Conservation (phyloP, 192 early-diverging fungal genomes). For the Rhizoclosmatium sp. region DNA sequence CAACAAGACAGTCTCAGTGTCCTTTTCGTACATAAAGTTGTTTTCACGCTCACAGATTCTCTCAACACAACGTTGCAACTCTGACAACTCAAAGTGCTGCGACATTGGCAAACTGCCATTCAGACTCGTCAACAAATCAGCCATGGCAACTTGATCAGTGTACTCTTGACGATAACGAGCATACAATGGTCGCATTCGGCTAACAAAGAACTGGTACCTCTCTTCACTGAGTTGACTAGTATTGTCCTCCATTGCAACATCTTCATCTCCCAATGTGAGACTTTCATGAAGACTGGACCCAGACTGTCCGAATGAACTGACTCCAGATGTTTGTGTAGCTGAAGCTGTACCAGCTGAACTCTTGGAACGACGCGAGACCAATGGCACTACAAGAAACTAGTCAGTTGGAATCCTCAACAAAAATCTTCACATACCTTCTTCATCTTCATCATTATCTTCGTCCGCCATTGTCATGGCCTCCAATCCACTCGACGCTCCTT, state of each 20-base stretch:
- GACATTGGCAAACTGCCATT: constrained; percentile 45
- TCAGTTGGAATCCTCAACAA: neutral
- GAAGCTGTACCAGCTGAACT: neutral
- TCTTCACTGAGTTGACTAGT: neutral
- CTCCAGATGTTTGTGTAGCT: constrained; percentile 25
- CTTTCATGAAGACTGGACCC: constrained; percentile 1
- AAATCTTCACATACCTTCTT: constrained; percentile 16
- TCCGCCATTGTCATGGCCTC: constrained; percentile 3
- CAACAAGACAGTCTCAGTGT: constrained; percentile 51
- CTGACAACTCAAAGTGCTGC: constrained; percentile 40
- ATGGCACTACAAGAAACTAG: neutral
- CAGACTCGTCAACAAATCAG: constrained; percentile 45
- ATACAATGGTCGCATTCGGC: constrained; percentile 14
- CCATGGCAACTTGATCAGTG: constrained; percentile 41
- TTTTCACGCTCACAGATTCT: constrained; percentile 48
- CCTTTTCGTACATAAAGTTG: constrained; percentile 55
- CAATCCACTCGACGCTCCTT: neutral
- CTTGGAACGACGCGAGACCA: neutral
- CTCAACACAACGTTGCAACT: constrained; percentile 41
- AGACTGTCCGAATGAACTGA: constrained; percentile 23
- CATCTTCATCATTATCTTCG: constrained; percentile 26
- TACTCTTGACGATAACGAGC: constrained; percentile 18
- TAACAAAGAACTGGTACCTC: constrained; percentile 38
- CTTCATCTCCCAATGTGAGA: constrained; percentile 6
- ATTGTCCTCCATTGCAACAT: constrained; percentile 14